Evolutionary conservation across 2,329 filamentous ascomycete species (phyloP).

Genomic region (Aspergillus sp.): DNA sequence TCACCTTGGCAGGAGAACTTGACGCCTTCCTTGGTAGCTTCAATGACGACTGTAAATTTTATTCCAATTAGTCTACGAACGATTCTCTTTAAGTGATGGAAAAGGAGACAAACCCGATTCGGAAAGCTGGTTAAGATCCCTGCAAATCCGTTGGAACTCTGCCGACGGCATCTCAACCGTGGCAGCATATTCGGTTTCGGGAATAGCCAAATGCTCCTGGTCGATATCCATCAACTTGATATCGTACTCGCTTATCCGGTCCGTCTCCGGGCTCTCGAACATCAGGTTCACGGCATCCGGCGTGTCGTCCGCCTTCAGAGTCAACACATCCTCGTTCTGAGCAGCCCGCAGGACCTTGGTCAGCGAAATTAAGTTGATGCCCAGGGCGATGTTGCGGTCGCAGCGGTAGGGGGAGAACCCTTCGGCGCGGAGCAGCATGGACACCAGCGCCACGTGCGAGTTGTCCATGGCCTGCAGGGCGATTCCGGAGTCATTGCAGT

Average conservation of each 20-base stretch:
- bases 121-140: constrained; percentile 82
- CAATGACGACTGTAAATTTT: constrained; percentile 65
- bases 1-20: constrained; percentile 91
- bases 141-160: constrained; percentile 93
- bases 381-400: constrained; percentile 96
- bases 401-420: constrained; percentile 92
- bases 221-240: constrained; percentile 99
- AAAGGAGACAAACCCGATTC: constrained; percentile 68
- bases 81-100: not conserved
- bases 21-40: constrained; percentile 93
- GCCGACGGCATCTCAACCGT: constrained; percentile 78
- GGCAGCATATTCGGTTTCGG: constrained; percentile 95
- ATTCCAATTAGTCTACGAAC: not conserved
- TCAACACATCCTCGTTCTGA: constrained; percentile 88
- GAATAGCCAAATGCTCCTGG: constrained; percentile 97
- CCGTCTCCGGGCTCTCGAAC: constrained; percentile 82
- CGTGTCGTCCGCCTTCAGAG: constrained; percentile 93
- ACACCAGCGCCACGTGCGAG: constrained; percentile 96
- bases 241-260: constrained; percentile 96
- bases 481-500: constrained; percentile 99
- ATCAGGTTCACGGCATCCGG: constrained; percentile 92
- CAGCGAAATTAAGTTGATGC: constrained; percentile 91
- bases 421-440: constrained; percentile 96
- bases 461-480: constrained; percentile 99
- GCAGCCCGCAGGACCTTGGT: constrained; percentile 95